Evolutionary conservation across 2,329 filamentous ascomycete species (phyloP).

Genomic region (Colletotrichum lini): DNA sequence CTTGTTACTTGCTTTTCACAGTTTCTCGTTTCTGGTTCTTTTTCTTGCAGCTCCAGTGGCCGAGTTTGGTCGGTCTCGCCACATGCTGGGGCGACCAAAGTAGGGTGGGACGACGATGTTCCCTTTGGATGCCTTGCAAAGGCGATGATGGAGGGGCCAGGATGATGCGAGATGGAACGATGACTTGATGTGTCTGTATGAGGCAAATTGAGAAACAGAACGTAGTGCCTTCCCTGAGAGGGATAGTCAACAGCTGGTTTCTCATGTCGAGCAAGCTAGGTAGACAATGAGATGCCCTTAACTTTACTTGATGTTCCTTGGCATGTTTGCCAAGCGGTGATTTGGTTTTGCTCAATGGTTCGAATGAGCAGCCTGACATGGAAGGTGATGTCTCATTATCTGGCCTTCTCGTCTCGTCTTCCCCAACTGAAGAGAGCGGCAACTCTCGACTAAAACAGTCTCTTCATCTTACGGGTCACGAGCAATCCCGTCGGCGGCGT

Average conservation of each 20-base stretch:
- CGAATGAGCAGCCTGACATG: neutral
- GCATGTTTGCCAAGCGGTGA: neutral
- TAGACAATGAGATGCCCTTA: constrained; percentile 38
- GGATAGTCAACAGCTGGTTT: constrained; percentile 21
- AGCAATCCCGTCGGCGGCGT: neutral
- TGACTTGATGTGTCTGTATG: neutral
- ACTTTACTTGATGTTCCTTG: neutral
- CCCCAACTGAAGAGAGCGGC: neutral
- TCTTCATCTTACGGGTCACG: neutral
- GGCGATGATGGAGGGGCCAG: constrained; percentile 9
- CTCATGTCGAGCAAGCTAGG: constrained; percentile 31
- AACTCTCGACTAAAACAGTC: neutral
- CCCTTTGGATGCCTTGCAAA: constrained; percentile 32
- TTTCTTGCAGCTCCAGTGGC: constrained; percentile 39
- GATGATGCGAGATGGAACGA: neutral
- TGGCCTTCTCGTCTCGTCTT: neutral
- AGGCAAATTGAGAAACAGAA: constrained; percentile 4
- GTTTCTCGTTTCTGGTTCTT: constrained; percentile 21
- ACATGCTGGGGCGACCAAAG: constrained; percentile 11
- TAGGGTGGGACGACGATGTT: constrained; percentile 8
- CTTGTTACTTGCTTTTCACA: constrained; percentile 22
- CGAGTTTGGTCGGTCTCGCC: constrained; percentile 19
- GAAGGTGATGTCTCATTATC: neutral
- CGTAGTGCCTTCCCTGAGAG: constrained; percentile 2
- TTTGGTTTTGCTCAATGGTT: too few species aligned